Conservation (phyloP, 2,329 filamentous ascomycete genomes). For the Fusarium falciforme region DNA sequence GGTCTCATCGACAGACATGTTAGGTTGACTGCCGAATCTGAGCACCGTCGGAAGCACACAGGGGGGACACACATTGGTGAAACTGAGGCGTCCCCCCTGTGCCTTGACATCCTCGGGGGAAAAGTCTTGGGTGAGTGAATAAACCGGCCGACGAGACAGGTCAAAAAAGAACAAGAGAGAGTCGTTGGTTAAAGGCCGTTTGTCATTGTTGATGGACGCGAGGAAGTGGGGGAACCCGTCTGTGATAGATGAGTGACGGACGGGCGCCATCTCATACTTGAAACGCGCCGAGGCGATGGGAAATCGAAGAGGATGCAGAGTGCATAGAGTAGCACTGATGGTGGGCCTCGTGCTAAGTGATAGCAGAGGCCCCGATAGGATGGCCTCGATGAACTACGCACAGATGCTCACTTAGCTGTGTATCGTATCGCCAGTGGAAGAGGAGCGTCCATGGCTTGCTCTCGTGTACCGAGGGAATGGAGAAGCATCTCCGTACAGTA, state of each 20-base stretch:
- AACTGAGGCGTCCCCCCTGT: constrained; percentile 16
- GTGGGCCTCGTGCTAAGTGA: neutral
- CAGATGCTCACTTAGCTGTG: neutral
- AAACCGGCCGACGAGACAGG: neutral
- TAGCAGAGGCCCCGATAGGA: neutral
- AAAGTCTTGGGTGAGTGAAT: constrained; percentile 8
- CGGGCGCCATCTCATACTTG: constrained; percentile 39
- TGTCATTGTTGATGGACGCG: constrained; percentile 1
- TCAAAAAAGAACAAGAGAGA: constrained; percentile 12
- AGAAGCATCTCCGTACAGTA: neutral
- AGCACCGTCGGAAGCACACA: neutral
- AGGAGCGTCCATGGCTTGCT: neutral
- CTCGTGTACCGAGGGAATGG: constrained; percentile 3
- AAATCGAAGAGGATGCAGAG: constrained; percentile 18
- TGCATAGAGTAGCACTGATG: neutral
- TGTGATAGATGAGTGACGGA: neutral
- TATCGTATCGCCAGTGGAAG: neutral
- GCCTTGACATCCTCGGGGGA: neutral
- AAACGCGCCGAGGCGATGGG: constrained; percentile 37
- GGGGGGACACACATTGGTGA: constrained; percentile 13
- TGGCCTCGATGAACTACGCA: neutral
- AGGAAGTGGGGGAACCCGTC: neutral
- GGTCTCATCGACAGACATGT: constrained; percentile 15
- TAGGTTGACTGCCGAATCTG: constrained; percentile 4
- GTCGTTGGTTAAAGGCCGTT: constrained; percentile 17